A percentile compares a stretch with the other conserved stretches of the same genome.
Evolutionary conservation across 2,329 filamentous ascomycete genomes (phyloP).

Genomic region (Botrytis medusae): DNA sequence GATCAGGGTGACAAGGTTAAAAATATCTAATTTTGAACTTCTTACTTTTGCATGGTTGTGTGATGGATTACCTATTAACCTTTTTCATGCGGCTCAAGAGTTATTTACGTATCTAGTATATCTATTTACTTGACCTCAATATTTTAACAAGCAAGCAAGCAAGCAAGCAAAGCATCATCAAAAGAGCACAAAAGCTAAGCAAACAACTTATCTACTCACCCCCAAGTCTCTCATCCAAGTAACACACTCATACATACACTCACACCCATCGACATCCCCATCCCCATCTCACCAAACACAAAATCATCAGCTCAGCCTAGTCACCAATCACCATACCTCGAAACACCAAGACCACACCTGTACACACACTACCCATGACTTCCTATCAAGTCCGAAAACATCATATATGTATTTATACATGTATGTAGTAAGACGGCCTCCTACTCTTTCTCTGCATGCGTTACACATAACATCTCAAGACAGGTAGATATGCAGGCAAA

Average conservation of each 20-base stretch:
- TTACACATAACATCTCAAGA: too few species aligned
- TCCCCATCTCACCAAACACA: background rate
- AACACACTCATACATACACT: background rate
- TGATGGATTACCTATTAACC: background rate
- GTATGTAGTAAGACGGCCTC: constrained; percentile 2
- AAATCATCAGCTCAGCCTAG: background rate
- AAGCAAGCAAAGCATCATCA: accelerated
- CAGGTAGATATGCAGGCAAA: background rate
- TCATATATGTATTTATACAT: background rate
- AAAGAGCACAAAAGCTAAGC: background rate
- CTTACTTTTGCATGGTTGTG: background rate
- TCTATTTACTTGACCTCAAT: background rate
- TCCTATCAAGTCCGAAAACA: background rate
- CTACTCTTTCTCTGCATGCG: background rate
- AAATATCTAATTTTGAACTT: background rate
- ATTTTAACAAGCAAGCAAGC: background rate
- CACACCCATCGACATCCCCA: background rate
- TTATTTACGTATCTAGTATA: background rate
- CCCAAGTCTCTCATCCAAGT: background rate
- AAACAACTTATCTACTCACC: background rate
- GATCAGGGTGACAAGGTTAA: background rate
- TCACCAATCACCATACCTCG: background rate
- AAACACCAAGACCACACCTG: background rate
- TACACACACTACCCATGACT: background rate
- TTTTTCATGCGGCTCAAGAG: background rate